Evolutionary conservation across 2,329 filamentous ascomycete genomes (phyloP), one percentile per base, ranked within the genome.

Genomic region (Pezicula rhizophila): DNA sequence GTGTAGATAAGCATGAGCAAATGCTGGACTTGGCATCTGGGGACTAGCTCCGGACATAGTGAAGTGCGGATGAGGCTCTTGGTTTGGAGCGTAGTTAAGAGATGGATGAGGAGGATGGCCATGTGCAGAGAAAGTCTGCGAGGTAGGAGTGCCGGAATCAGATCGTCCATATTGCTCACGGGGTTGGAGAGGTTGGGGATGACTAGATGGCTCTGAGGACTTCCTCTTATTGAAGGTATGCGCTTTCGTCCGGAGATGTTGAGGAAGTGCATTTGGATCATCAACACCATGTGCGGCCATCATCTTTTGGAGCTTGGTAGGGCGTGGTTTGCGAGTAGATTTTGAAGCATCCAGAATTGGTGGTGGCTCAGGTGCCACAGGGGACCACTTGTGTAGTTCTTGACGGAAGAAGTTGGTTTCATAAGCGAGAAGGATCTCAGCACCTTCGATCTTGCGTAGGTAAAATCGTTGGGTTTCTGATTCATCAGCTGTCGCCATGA

Each of bases 341-440:
- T 91, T 79, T 1, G 92, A 97, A 14, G 85, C 80, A 52, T 96
- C 87, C 8, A 96, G 76, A 34, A 95, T 84, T 18, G 91, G 91
- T 3, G 93, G 93, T 11, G 93, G 76, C 12, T 89, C 79, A 0
- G 89, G 87, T 2, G 93, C 91, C 23, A 97, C 89, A 2, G 91
- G 91, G 35, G 85, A 89, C 87, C 89, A 96, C 64, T 89, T 95
- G 69, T 99, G 93, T 49, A 99, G 76, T 64, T 96, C 90, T 64
- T 96, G 90, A 20, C 92, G 84, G 72, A 99, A 92, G 67, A 95
- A 96, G 64, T 99, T 99, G n/a, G 92, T 96, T 70, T 99, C 93
- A 49, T 85, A 86, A 0, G 91, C 80, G 2, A 99, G 75, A 3
- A 99, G 77, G 45, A 99, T 91, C 65, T 99, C 93, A 1, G 93